Conservation (phyloP, 2,329 filamentous ascomycete genomes). For the Stemphylium beticola region DNA sequence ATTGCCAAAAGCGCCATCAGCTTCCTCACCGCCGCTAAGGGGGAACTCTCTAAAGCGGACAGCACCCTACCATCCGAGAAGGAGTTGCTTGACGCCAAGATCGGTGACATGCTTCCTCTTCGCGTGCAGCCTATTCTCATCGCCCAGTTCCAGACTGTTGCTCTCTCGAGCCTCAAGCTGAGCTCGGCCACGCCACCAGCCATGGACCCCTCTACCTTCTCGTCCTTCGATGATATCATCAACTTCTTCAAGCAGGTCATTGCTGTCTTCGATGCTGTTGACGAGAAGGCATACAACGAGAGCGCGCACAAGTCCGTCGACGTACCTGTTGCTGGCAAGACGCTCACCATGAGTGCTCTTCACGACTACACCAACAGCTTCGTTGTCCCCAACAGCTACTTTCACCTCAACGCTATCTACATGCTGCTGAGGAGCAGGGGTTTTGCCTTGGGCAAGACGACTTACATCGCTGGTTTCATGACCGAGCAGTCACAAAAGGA, state of each 20-base stretch:
- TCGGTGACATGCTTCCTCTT: slow-evolving; percentile 30
- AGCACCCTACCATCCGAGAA: slow-evolving; percentile 16
- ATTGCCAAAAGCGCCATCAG: slow-evolving; percentile 18
- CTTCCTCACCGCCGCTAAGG: slow-evolving; percentile 24
- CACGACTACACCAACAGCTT: slow-evolving; percentile 23
- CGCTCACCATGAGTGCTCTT: slow-evolving; percentile 20
- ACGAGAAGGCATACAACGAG: slow-evolving; percentile 27
- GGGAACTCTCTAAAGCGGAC: slow-evolving; percentile 18
- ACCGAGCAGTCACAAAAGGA: slow-evolving; percentile 27
- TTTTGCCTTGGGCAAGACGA: slow-evolving; percentile 24
- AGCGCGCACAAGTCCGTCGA: slow-evolving; percentile 23
- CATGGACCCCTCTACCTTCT: slow-evolving; percentile 15
- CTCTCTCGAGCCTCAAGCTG: slow-evolving; percentile 15
- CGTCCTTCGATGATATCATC: slow-evolving; percentile 25
- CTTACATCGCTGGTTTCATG: slow-evolving; percentile 25
- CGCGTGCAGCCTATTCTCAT: slow-evolving; percentile 28
- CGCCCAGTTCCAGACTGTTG: slow-evolving; percentile 19
- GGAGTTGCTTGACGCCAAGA: slow-evolving; percentile 24
- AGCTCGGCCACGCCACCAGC: slow-evolving; percentile 7
- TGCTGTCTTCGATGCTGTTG: slow-evolving; percentile 21
- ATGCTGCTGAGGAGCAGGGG: slow-evolving; percentile 29
- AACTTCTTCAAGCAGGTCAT: slow-evolving; percentile 24
- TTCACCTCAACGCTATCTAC: slow-evolving; percentile 34
- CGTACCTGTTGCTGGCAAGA: slow-evolving; percentile 12
- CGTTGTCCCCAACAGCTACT: slow-evolving; percentile 29